These are phyloP conservation scores for Acer campestre DNA, from an alignment of 345 rosid genomes.

Conservation along the genomic window DNA sequence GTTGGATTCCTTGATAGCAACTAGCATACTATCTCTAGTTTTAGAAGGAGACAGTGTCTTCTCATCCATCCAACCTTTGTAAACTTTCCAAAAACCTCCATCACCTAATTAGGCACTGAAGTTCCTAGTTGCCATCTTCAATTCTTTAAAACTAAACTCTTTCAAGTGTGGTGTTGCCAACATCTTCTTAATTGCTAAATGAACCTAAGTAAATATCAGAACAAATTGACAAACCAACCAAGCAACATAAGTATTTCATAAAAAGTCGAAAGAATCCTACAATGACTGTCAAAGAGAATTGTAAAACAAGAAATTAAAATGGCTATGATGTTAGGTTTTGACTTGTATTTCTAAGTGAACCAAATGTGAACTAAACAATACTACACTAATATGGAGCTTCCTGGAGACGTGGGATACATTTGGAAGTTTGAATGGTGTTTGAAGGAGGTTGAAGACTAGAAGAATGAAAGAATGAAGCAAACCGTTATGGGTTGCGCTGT, in stretches of 20 bases:
- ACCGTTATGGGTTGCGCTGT: too few relatives aligned
- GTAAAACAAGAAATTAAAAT: too few relatives aligned
- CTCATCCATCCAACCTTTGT: slow-evolving; percentile 76
- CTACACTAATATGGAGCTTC: too few relatives aligned
- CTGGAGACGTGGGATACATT: too few relatives aligned
- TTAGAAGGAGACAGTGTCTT: slow-evolving; percentile 67
- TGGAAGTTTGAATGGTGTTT: too few relatives aligned
- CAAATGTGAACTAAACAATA: too few relatives aligned
- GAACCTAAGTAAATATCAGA: slow-evolving; percentile 8
- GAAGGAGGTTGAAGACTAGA: too few relatives aligned
- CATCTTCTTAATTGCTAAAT: slow-evolving; percentile 28
- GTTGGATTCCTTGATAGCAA: slow-evolving; percentile 80
- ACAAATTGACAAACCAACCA: not conserved
- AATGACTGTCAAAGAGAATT: too few relatives aligned
- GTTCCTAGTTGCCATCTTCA: slow-evolving; percentile 57
- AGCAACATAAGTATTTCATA: not conserved
- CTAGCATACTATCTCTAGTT: slow-evolving; percentile 54
- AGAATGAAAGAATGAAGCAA: too few relatives aligned
- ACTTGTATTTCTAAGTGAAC: too few relatives aligned
- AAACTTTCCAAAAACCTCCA: slow-evolving; percentile 80
- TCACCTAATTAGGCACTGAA: slow-evolving; percentile 68
- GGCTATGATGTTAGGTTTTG: too few relatives aligned
- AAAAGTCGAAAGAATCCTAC: not conserved
- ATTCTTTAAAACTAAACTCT: slow-evolving; percentile 51
- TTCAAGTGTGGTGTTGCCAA: slow-evolving; percentile 48